Evolutionary conservation across 2,329 filamentous ascomycete species (phyloP), one percentile per base, ranked within the genome.

Genomic region (Emmonsiellopsis sp.): DNA sequence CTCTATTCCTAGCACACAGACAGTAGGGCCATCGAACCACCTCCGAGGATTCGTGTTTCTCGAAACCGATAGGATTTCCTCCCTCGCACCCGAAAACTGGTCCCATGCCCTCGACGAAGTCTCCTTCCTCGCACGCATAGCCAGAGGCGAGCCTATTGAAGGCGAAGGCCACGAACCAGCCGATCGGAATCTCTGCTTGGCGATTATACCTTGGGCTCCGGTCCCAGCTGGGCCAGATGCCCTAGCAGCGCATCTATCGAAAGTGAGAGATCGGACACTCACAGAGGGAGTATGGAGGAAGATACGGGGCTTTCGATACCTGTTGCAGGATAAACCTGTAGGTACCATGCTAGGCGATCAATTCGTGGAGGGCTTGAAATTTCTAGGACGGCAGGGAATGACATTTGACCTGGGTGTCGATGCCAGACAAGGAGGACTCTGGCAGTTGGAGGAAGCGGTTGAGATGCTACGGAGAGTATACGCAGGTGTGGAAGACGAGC

Each of bases 371-470:
- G 76, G 79, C 4, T 65, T 90, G 62, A 82, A 77, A 70, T 79
- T 85, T 66, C 71, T 90, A 45, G 86, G 83, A 4, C 76, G 75
- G 51, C 76, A 76, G 56, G 81, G 81, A 0, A 79, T 85, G 62
- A 78, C 80, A 1, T 95, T 96, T 67, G 92, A 96, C 66, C 73
- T 95, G 0, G 90, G 88, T 0, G 81, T 95, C 10, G 89, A 96
- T 74, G 82, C 87, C 62, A 81, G 88, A 66, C 77, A 81, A n/a
- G 82, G 86, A 31, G 91, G 89, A 5, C 76, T 84, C 55, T 82
- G 79, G 73, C 89, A 89, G 73, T 75, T 89, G 57, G 82, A 85
- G 54, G 86, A 90, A 70, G 76, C 81, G 4, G 77, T 86, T 10
- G 79, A 82, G 67, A 85, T 90, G 79, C 82, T 90, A 65, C 77